Evolutionary conservation across 2,329 filamentous ascomycete species (phyloP), one percentile per base, ranked within the genome.

Genomic region (Venturia pyrina): DNA sequence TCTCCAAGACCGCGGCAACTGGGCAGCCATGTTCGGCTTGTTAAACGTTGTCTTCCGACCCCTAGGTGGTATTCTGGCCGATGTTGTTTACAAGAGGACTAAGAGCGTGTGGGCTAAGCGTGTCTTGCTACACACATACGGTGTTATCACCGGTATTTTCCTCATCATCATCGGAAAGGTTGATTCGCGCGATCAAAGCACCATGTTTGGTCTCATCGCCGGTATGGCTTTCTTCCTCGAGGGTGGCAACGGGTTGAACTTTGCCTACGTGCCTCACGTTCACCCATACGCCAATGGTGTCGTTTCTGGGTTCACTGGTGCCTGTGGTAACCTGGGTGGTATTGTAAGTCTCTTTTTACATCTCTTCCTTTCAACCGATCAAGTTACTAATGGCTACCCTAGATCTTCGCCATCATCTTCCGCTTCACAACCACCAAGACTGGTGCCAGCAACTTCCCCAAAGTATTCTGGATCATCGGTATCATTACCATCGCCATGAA

Each of bases 201-300:
- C 85, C 3, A 87, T 96, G 82, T 87, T 95, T 66, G 90, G 89
- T 0, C 85, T 96, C 7, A 79, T 96, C 8, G 87, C 88, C 1
- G 83, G 90, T 11, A 83, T 92, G 78, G 90, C 89, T 0, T 82
- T 96, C 74, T 96, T 96, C 79, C 78, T 92, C 57, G 91, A 96
- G 75, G 90, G 89, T 1, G 87, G 87, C 53, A 96, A 96, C 73
- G 93, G 93, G 0, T 87, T 90, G 46, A 95, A 90, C 78, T 96
- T 95, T 76, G 86, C 90, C 0, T 82, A 96, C 7, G 88, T 96
- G 37, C 91, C 92, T 3, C 93, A 96, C 73, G 88, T 96, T 1
- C 89, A 93, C 75, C 90, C 91, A 0, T 84, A 82, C 67, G 90
- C 91, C 67, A 96, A 96, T 75, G 92, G 91, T 75, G 78, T 72